Evolutionary conservation across 2,329 filamentous ascomycete genomes (phyloP).

Genomic region (Elsinoe ampelina): DNA sequence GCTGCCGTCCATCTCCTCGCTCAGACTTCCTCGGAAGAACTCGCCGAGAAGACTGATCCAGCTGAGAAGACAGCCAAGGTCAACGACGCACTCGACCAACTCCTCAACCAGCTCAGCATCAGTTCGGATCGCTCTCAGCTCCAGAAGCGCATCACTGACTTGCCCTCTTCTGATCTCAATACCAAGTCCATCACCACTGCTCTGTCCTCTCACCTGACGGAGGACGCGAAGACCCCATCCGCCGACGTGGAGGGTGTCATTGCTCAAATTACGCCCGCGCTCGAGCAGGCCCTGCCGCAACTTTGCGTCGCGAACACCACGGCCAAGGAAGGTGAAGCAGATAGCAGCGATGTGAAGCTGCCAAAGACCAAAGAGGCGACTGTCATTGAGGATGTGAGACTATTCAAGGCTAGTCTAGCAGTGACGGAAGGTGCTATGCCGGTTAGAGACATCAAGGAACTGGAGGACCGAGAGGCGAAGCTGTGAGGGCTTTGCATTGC

Average conservation of each 20-base stretch:
- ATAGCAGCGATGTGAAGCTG: constrained; percentile 14
- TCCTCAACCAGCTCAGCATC: constrained; percentile 39
- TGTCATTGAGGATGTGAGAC: constrained; percentile 67
- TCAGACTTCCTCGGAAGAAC: constrained; percentile 39
- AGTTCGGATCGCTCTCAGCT: constrained; percentile 37
- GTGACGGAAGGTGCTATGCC: constrained; percentile 65
- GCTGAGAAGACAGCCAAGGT: constrained; percentile 38
- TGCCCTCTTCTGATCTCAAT: constrained; percentile 37
- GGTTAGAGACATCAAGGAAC: constrained; percentile 67
- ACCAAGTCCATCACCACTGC: constrained; percentile 33
- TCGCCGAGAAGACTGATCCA: constrained; percentile 27
- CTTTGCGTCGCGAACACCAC: constrained; percentile 6
- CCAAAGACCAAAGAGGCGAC: constrained; percentile 33
- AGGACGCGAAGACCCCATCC: not conserved
- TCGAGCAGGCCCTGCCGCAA: constrained; percentile 8
- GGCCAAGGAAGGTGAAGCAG: constrained; percentile 14
- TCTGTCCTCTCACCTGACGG: not conserved
- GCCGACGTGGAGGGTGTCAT: constrained; percentile 33
- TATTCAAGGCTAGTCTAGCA: constrained; percentile 67
- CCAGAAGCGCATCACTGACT: constrained; percentile 36
- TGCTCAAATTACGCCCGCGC: constrained; percentile 29
- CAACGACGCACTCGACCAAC: constrained; percentile 34
- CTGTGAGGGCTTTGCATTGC: constrained; percentile 32
- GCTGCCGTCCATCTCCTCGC: constrained; percentile 75
- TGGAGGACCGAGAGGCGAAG: constrained; percentile 78